Base-by-base conservation (phyloP, 192 early-diverging fungal species). In the Coemansia sp. region DNA sequence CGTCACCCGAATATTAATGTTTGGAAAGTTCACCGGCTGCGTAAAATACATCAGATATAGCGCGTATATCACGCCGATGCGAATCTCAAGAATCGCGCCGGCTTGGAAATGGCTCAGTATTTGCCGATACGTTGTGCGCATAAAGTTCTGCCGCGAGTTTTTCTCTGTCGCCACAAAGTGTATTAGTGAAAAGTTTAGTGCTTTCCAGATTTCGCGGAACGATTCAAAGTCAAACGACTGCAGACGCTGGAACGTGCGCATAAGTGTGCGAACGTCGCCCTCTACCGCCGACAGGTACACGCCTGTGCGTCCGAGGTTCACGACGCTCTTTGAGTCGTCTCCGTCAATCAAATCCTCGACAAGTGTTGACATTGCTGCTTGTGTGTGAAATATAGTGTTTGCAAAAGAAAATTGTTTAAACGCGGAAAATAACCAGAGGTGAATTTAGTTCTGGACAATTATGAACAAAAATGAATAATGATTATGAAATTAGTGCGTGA, bases 111-210 rank as follows among this genome's bases (percentile, higher is more conserved):
- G 78, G 53, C 72, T 62, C 23, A 84, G 72, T 19, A 81, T 64
- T 37, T 77, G 63, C 38, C 83, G 73, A 64, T 84, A 84, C 19
- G 80, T 49, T 4, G 73, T 67, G 32, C 82, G 83, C 82, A 86
- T 84, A 67, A 86, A 84, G 65, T 75, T 68, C 50, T 78, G 68
- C 15, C 84, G 76, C 51, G 83, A 81, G 59, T 81, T 70, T 69
- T 83, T 84, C 41, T 86, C 84, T 10, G 84, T 76, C 37, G 83
- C 83, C 19, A 80, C 84, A 70, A 86, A 86, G 55, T 86, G 84
- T 12, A 86, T 77, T 29, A 84, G 74, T 38, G 82, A 82, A 72
- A 86, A 86, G 63, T 84, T 76, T 5, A 72, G 70, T 48, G 73
- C 69, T 59, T 75, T 80, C 84, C 84, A 86, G 21, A 84, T 68